Conservation (phyloP, 106 monocot genomes). For the Gastrodia elata region DNA sequence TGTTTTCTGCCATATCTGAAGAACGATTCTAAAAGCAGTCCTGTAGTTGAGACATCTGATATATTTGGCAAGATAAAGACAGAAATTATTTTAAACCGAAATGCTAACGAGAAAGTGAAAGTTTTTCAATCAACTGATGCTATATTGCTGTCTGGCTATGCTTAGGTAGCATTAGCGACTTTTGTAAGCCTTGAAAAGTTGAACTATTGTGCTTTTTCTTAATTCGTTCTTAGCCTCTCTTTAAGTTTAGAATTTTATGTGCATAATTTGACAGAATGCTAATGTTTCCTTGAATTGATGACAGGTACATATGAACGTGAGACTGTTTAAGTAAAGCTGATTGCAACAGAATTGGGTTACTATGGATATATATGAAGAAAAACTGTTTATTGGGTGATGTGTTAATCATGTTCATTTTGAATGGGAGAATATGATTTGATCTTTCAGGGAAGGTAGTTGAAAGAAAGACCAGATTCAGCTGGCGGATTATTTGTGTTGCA, state of each 20-base stretch:
- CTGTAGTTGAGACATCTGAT: background rate
- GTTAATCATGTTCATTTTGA: background rate
- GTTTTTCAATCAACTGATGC: background rate
- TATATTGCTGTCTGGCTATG: background rate
- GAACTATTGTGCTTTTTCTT: background rate
- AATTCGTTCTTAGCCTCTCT: background rate
- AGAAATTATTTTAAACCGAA: background rate
- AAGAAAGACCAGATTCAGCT: background rate
- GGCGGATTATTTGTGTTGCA: background rate
- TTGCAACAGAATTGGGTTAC: background rate
- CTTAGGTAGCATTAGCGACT: background rate
- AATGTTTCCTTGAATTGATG: background rate
- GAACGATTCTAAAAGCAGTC: background rate
- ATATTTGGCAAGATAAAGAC: background rate
- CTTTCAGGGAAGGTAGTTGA: background rate
- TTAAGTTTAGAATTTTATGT: background rate
- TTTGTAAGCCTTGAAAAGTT: background rate
- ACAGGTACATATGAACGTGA: background rate
- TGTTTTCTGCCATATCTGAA: background rate
- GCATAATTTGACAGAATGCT: background rate
- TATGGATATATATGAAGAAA: slow-evolving; percentile 11
- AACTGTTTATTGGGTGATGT: background rate
- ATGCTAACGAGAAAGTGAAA: background rate
- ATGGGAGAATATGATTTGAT: background rate
- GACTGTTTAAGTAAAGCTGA: background rate